phyloP scores from a whole-genome alignment of 306 rosid species.

The Trifolium dubium region DNA sequence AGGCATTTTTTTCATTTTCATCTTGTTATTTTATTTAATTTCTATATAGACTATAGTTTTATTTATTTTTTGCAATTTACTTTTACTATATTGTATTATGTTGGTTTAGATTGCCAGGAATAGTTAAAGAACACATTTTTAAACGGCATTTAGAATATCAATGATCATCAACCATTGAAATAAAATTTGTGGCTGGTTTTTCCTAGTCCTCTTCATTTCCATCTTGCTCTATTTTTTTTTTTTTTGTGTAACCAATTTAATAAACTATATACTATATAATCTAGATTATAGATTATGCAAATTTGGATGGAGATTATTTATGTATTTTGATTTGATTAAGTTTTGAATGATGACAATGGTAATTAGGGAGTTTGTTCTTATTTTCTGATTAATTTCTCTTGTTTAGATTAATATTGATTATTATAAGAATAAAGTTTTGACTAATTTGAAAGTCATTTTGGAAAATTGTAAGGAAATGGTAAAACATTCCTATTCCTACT shows the following conservation, averaged over 20 bases:
- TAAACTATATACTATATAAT: background rate
- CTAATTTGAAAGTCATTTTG: constrained; percentile 21
- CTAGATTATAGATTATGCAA: constrained; percentile 6
- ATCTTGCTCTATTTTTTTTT: background rate
- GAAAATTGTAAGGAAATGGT: constrained; percentile 13
- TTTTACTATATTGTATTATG: constrained; percentile 14
- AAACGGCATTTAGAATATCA: constrained; percentile 38
- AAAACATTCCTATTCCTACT: constrained; percentile 35
- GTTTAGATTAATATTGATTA: constrained; percentile 12
- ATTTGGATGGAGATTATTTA: background rate
- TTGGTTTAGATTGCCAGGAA: constrained; percentile 37
- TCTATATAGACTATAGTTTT: background rate
- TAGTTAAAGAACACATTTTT: constrained; percentile 36
- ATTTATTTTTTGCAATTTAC: background rate
- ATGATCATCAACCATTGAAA: constrained; percentile 45
- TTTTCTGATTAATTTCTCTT: background rate
- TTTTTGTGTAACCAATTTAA: background rate
- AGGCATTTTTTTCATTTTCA: constrained; percentile 71
- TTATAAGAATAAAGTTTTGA: constrained; percentile 15
- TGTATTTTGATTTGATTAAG: background rate
- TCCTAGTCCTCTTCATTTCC: constrained; percentile 45
- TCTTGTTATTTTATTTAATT: background rate
- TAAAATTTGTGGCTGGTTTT: constrained; percentile 68
- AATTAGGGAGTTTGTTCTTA: background rate
- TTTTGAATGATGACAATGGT: constrained; percentile 24